phyloP scores from a whole-genome alignment of 2,329 filamentous ascomycete genomes.

The Trichoderma harzianum region DNA sequence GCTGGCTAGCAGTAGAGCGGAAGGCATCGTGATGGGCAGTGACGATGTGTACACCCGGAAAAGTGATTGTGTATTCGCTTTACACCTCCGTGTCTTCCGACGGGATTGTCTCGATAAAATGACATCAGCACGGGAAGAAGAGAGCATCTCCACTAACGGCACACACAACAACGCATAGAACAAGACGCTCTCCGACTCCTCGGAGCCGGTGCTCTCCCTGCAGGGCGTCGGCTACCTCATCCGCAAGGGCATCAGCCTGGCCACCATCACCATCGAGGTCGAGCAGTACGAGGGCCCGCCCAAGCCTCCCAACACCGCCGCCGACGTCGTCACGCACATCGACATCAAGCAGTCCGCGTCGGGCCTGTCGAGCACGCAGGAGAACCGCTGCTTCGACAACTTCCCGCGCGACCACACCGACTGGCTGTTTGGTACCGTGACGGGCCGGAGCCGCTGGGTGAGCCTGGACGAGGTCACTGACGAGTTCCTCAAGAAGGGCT shows the following conservation, averaged over 20 bases:
- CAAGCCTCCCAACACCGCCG: constrained; percentile 37
- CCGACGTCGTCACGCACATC: constrained; percentile 54
- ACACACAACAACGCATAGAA: constrained; percentile 53
- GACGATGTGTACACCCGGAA: neutral
- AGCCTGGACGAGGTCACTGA: constrained; percentile 47
- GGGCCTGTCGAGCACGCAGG: constrained; percentile 62
- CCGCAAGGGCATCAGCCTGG: constrained; percentile 67
- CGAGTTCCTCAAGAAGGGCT: constrained; percentile 55
- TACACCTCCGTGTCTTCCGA: neutral
- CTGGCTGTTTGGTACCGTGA: constrained; percentile 73
- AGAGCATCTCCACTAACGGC: neutral
- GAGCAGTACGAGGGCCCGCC: constrained; percentile 51
- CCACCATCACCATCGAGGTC: constrained; percentile 64
- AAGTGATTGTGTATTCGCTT: neutral
- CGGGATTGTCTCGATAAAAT: neutral
- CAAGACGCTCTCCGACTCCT: constrained; percentile 65
- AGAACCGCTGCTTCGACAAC: constrained; percentile 53
- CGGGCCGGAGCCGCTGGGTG: constrained; percentile 56
- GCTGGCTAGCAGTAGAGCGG: neutral
- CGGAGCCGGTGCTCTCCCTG: constrained; percentile 66
- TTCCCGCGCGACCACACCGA: constrained; percentile 63
- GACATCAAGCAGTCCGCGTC: constrained; percentile 72
- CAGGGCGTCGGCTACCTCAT: constrained; percentile 70
- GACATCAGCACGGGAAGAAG: constrained; percentile 4
- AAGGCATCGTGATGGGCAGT: neutral